Evolutionary conservation across 2,329 filamentous ascomycete species (phyloP), one percentile per base, ranked within the genome.

Genomic region (Sporothrix protearum): DNA sequence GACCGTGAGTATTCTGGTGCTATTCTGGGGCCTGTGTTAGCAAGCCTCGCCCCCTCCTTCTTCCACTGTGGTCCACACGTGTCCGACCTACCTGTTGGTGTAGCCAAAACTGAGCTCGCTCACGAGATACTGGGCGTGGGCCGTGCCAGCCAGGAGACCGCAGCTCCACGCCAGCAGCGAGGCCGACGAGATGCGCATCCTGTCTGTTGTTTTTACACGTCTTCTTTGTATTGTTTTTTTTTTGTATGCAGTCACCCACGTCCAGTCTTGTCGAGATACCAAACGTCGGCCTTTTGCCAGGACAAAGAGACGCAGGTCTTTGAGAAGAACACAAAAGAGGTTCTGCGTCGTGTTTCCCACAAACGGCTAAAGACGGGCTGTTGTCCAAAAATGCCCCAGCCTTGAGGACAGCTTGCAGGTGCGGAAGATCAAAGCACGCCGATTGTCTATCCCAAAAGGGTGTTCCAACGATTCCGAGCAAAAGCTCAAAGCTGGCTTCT

Each of bases 91-190:
- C 89, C 84, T 87, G 76, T 85, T 85, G 73, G 87, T 86, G 78
- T 92, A 87, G 49, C 93, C 93, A 79, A 96, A 96, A 79, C 92
- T 94, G 66, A 93, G 85, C 77, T 89, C 88, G 75, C 89, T 90
- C 77, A 93, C 86, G 70, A 93, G 83, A 76, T 87, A 89, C 77
- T 92, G 88, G 47, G 90, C 90, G 69, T 86, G 84, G 47, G 83
- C 83, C 63, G 83, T 76, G 76, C 83, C 71, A n/a, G 73, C 75
- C n/a, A 73, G 25, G 39, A 76, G 70, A 69, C 71, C 47, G 72
- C 70, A 74, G 73, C 63, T 66, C 74, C 72, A 74, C n/a, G 75
- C 75, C 64, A 75, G 68, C 64, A 75, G 68, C 6, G 68, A 66
- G 12, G 68, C 16, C 25, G 74, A 51, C 22, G 73, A 70, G 47